These are phyloP conservation scores for Buxus sempervirens DNA, from an alignment of 164 flowering plant species.

Conservation along the genomic window DNA sequence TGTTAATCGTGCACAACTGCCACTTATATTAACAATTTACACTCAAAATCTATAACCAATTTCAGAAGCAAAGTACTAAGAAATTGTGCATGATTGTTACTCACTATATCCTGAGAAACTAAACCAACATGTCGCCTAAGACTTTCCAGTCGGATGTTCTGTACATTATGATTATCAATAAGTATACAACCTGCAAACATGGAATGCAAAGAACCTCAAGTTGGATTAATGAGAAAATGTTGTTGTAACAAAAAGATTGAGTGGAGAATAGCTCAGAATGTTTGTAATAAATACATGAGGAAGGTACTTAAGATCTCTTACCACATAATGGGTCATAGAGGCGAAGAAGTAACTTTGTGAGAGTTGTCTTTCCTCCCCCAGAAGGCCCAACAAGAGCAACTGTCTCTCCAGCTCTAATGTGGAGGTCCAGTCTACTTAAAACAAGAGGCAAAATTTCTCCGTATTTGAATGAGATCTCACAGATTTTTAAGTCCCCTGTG, in stretches of 20 bases:
- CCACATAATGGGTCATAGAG: constrained; percentile 84
- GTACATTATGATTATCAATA: constrained; percentile 61
- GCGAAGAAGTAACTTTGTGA: constrained; percentile 85
- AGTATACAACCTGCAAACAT: constrained; percentile 56
- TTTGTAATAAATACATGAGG: background rate
- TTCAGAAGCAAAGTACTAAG: background rate
- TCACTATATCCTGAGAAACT: constrained; percentile 93
- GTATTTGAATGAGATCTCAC: constrained; percentile 63
- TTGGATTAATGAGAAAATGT: background rate
- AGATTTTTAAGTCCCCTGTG: constrained; percentile 69
- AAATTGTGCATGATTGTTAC: constrained; percentile 21
- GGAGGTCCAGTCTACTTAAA: constrained; percentile 67
- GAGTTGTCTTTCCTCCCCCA: constrained; percentile 98
- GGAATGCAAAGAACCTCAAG: background rate
- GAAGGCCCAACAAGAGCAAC: constrained; percentile 94
- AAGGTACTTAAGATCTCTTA: constrained; percentile 25
- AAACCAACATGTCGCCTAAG: constrained; percentile 81
- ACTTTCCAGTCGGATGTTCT: constrained; percentile 45
- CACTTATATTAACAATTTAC: background rate
- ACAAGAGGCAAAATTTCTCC: constrained; percentile 59
- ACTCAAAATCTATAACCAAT: background rate
- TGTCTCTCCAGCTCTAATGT: constrained; percentile 85
- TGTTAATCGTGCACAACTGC: background rate
- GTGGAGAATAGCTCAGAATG: too few species aligned
- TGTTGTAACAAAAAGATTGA: too few species aligned